These are phyloP conservation scores for Mallotus japonicus DNA, from an alignment of 441 rosid genomes.

Conservation along the genomic window DNA sequence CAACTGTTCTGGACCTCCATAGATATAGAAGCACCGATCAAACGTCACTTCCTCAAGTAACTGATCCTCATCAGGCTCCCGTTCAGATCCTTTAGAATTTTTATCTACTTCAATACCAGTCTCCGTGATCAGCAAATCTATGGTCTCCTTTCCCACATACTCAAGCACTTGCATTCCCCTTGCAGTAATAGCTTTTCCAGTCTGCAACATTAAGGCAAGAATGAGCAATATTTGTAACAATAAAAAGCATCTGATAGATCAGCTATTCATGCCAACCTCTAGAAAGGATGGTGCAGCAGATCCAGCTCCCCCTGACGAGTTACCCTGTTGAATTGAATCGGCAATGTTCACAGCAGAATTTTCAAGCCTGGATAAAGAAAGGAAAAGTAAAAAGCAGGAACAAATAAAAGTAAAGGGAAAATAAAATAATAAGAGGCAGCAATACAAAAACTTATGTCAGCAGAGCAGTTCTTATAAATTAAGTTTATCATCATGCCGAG, in stretches of 20 bases:
- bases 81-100: slow-evolving; percentile 40
- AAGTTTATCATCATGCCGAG: neutral
- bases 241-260: slow-evolving; percentile 16
- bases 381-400: neutral
- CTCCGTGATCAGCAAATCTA: slow-evolving; percentile 86
- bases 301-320: slow-evolving; percentile 55
- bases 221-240: slow-evolving; percentile 18
- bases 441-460: neutral
- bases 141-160: slow-evolving; percentile 88
- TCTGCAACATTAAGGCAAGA: slow-evolving; percentile 39
- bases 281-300: slow-evolving; percentile 79
- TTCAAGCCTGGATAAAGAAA: slow-evolving; percentile 63
- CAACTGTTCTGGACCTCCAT: slow-evolving; percentile 97
- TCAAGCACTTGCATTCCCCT: slow-evolving; percentile 99
- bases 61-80: slow-evolving; percentile 59
- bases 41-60: slow-evolving; percentile 81
- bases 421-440: neutral
- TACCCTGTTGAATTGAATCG: slow-evolving; percentile 67
- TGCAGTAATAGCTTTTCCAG: slow-evolving; percentile 89
- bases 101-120: slow-evolving; percentile 74
- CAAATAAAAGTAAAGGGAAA: neutral
- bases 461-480: neutral
- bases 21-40: slow-evolving; percentile 96
- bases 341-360: slow-evolving; percentile 64
- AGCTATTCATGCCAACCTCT: slow-evolving; percentile 52